Percentiles rank a stretch among this genome's conserved stretches.
phyloP scores from a whole-genome alignment of 169 alveolate genomes.

The Cryptosporidium ubiquitum region DNA sequence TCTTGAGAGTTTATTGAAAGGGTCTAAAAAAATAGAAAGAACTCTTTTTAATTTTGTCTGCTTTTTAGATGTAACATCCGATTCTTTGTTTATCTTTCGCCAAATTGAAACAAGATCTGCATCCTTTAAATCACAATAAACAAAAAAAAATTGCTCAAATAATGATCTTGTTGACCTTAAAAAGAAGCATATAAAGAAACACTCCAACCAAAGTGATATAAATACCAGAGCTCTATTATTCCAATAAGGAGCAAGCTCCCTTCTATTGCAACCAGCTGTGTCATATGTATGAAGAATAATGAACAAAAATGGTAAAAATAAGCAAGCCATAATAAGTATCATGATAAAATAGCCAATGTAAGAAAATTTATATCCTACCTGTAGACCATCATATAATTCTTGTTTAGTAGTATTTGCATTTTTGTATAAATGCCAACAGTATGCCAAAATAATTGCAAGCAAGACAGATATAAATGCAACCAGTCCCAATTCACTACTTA shows the following conservation, averaged over 20 bases:
- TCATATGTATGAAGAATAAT: constrained; percentile 56
- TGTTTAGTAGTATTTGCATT: neutral
- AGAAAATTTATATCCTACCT: constrained; percentile 19
- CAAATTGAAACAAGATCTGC: constrained; percentile 53
- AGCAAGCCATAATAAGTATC: neutral
- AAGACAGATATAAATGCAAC: neutral
- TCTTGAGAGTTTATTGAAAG: constrained; percentile 29
- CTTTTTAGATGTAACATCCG: constrained; percentile 3
- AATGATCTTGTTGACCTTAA: constrained; percentile 9
- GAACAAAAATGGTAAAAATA: constrained; percentile 22
- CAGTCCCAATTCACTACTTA: constrained; percentile 5
- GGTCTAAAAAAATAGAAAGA: neutral
- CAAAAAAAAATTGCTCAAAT: constrained; percentile 22
- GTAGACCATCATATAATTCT: constrained; percentile 14
- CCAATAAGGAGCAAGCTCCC: constrained; percentile 56
- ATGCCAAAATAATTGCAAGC: neutral
- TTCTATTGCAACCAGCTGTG: constrained; percentile 62
- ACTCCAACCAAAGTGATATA: constrained; percentile 44
- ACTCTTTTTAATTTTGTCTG: neutral
- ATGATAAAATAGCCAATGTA: neutral
- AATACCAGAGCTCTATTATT: constrained; percentile 28
- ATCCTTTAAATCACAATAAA: neutral
- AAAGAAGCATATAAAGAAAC: constrained; percentile 37
- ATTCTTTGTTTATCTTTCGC: neutral
- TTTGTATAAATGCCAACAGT: constrained; percentile 32